These are phyloP conservation scores for Primulina huaijiensis DNA, from an alignment of 257 asterid genomes.

Conservation along the genomic window DNA sequence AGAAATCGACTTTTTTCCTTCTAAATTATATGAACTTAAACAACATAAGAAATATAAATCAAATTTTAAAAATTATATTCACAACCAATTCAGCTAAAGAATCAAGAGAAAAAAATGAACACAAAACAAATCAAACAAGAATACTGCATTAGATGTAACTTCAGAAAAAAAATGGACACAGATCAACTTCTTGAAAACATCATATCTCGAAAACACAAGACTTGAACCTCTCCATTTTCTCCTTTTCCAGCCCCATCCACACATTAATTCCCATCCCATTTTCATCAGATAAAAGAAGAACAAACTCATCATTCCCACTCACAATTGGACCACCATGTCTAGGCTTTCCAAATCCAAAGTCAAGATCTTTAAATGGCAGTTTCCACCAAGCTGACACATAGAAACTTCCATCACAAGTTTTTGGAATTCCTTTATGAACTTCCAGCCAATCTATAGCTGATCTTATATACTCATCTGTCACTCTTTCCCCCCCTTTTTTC, in stretches of 20 bases:
- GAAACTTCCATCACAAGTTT: constrained; percentile 30
- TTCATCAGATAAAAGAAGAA: constrained; percentile 30
- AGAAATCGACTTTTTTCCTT: no score
- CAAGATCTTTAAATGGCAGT: constrained; percentile 34
- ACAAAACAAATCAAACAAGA: no score
- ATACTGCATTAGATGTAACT: no score
- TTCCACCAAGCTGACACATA: constrained; percentile 51
- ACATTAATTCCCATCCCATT: constrained; percentile 34
- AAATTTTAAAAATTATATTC: no score
- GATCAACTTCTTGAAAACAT: constrained; percentile 3
- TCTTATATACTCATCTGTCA: constrained; percentile 33
- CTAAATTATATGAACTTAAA: no score
- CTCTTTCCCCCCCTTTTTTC: constrained; percentile 34
- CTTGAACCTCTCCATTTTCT: constrained; percentile 30
- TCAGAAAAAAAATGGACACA: no score
- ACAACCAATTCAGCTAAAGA: no score
- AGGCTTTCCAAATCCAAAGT: constrained; percentile 38
- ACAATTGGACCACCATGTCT: constrained; percentile 42
- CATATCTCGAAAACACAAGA: constrained; percentile 32
- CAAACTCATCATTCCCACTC: constrained; percentile 46
- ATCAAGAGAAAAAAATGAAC: no score
- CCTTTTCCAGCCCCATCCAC: constrained; percentile 42
- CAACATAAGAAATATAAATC: no score
- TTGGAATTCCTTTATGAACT: constrained; percentile 38
- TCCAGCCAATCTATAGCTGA: constrained; percentile 46